Evolutionary conservation across 208 protist genomes (phyloP), one percentile per base, ranked within the genome.

Genomic region (Leishmania tarentolae): DNA sequence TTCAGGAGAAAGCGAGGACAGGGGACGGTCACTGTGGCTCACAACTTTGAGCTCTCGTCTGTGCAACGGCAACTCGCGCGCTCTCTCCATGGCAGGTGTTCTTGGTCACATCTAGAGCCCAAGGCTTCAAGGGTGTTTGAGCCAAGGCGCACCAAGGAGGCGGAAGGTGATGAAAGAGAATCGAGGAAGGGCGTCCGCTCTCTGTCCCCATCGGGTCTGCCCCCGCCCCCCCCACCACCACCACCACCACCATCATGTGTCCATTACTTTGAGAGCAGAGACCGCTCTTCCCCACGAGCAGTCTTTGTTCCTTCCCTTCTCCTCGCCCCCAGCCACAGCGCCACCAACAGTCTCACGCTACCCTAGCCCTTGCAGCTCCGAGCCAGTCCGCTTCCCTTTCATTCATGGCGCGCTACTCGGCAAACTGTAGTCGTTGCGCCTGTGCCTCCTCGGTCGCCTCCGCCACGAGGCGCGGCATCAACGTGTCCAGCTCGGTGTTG

Each of bases 361-460:
- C 37, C 44, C 24, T 73, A 35, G 4, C 9, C 11, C 15, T 52
- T 73, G 44, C 19, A 46, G 24, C 24, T 44, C 17, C 8, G 15
- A 28, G 31, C 3, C 61, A 19, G 7, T 0, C 40, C 42, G 8
- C 68, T 73, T 47, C 13, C 40, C 37, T 73, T 47, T 28, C 24
- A 35, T 52, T 73, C 9, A 11, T 24, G 68, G 37, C 52, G 40
- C 68, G 47, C 74, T 74, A 86, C 73, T 82, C 82, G 7, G 76
- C 35, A 47, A 86, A 86, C 46, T 83, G 84, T 5, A 71, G 77
- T 8, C 85, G 83, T 66, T 96, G 92, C 76, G 79, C 70, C 78
- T 91, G 83, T 13, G 87, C 88, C 88, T 97, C 94, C 31, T 86
- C 91, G n/a, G 86, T 85, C n/a, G 94, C 94, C 71, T 96, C 90